Evolutionary conservation across 345 rosid genomes (phyloP).

Genomic region (Hirschfeldia incana): DNA sequence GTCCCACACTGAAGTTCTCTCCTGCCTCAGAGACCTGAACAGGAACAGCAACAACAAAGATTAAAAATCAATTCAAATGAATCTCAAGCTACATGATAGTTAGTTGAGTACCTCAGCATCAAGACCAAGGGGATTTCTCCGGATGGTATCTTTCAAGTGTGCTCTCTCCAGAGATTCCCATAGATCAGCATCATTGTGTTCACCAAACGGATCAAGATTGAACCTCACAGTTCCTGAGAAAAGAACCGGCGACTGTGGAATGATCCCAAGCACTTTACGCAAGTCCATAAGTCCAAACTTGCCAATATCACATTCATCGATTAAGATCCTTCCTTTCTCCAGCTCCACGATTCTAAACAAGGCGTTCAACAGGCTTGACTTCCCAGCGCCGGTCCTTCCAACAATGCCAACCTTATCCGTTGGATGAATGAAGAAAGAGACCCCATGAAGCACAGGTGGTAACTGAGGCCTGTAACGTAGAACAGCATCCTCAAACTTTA

Average conservation of each 20-base stretch:
- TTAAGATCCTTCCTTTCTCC: constrained; percentile 66
- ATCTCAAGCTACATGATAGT: constrained; percentile 50
- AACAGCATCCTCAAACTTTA: constrained; percentile 87
- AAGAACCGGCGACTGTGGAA: constrained; percentile 85
- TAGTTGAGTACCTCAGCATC: constrained; percentile 45
- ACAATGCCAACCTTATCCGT: constrained; percentile 87
- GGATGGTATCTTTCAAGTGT: constrained; percentile 38
- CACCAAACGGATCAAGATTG: constrained; percentile 75
- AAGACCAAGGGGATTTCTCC: constrained; percentile 43
- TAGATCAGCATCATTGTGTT: constrained; percentile 77
- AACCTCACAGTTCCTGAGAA: constrained; percentile 84
- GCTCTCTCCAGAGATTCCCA: constrained; percentile 47
- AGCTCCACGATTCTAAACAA: constrained; percentile 82
- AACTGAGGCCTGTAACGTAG: constrained; percentile 92
- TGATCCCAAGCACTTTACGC: constrained; percentile 76
- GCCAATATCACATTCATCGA: constrained; percentile 75
- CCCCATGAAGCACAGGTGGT: constrained; percentile 91
- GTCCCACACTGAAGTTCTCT: constrained; percentile 93
- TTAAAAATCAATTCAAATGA: constrained; percentile 22
- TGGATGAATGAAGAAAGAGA: constrained; percentile 76
- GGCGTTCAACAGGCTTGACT: constrained; percentile 84
- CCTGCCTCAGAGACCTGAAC: constrained; percentile 81
- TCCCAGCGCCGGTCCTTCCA: constrained; percentile 94
- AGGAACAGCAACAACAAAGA: constrained; percentile 5
- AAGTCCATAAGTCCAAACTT: constrained; percentile 75